Base-by-base conservation (phyloP, 2,329 filamentous ascomycete species). In the Colletotrichum acutatum region DNA sequence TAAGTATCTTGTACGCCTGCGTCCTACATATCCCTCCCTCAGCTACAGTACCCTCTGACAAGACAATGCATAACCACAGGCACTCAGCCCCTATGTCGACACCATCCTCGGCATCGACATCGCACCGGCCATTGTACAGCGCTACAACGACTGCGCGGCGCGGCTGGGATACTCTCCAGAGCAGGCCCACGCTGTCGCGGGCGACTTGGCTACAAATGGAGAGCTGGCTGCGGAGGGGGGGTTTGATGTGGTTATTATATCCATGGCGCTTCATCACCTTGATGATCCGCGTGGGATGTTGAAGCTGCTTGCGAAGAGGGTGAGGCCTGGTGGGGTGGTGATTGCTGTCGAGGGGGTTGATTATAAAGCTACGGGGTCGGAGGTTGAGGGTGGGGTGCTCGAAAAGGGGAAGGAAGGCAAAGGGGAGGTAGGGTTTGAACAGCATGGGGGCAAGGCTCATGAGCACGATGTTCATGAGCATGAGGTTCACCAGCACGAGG, bases 221-320 rank as follows among this genome's bases (percentile, higher is more conserved):
- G 72, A 75, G 49, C 53, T 73, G 14, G 76, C 78, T 0, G 76
- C 74, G 0, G 72, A 76, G 0, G 77, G 76, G 37, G 59, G 71
- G 19, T 83, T 83, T 59, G 82, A 83, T 61, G 64, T 81, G 6
- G 75, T 78, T 6, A 77, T 80, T 34, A 83, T 83, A 67, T 79
- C 78, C 14, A 78, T 83, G 78, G 80, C 82, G 0, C 79, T 84
- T 1, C 82, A 84, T 53, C 82, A 84, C 53, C 77, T 84, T 9
- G 74, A 78, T 4, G 76, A 83, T 37, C 75, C 77, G 0, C 72
- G 75, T 0, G 62, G 54, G 1, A 80, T 82, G 77, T 66, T 83
- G 2, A 22, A 56, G 0, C 76, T 75, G 7, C 78, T 84, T 2
- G 74, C 78, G 1, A 76, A 77, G 24, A 71, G 80, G 4, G 73